A percentile compares a stretch with the other conserved stretches of the same genome.
phyloP scores from a whole-genome alignment of 306 rosid species.

The Rosa persica region DNA sequence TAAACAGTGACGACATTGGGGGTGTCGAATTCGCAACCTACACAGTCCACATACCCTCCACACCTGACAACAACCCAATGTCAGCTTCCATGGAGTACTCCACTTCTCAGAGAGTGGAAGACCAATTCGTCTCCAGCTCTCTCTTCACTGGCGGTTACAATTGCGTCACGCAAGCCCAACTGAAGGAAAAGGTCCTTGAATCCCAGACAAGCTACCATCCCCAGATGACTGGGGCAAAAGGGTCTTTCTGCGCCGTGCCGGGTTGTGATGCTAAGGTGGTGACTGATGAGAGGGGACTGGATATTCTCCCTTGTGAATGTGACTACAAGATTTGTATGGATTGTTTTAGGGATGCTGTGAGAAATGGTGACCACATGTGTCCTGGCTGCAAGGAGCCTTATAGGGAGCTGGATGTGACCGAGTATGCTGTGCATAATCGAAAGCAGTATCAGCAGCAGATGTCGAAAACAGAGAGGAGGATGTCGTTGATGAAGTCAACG shows the following conservation, averaged over 20 bases:
- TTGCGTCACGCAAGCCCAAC: constrained; percentile 53
- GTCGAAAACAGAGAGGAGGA: constrained; percentile 57
- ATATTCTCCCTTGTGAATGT: constrained; percentile 63
- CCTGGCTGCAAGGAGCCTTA: constrained; percentile 60
- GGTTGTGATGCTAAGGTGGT: constrained; percentile 61
- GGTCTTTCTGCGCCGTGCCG: constrained; percentile 50
- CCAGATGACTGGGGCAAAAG: constrained; percentile 65
- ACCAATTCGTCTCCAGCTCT: constrained; percentile 63
- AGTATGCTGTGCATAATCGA: constrained; percentile 11
- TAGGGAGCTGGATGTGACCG: constrained; percentile 30
- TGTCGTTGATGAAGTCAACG: constrained; percentile 51
- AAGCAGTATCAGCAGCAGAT: constrained; percentile 14
- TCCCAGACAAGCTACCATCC: constrained; percentile 56
- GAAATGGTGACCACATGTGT: constrained; percentile 53
- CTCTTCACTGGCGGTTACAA: constrained; percentile 70
- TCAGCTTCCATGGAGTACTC: constrained; percentile 45
- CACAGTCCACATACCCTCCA: constrained; percentile 56
- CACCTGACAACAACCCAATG: constrained; percentile 62
- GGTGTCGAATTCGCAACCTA: constrained; percentile 42
- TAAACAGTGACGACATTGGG: constrained; percentile 41
- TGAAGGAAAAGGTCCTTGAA: constrained; percentile 63
- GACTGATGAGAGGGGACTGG: constrained; percentile 63
- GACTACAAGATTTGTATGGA: constrained; percentile 66
- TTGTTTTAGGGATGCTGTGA: constrained; percentile 53
- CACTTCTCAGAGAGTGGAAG: constrained; percentile 57